phyloP scores from a whole-genome alignment of 331 rosid species.

The Erythrophleum ivorense region DNA sequence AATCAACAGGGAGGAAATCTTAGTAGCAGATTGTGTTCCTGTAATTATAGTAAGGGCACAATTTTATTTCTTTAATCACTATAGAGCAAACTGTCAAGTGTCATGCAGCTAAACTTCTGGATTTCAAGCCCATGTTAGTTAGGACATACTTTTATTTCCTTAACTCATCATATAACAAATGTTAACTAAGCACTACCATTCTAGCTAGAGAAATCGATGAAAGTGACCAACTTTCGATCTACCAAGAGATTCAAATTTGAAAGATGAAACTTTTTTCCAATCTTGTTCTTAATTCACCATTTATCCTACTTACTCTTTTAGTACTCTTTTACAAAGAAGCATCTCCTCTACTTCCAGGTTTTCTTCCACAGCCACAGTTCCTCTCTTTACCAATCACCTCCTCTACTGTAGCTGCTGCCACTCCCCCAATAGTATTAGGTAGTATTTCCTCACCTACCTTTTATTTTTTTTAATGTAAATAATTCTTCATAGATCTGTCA shows the following conservation, averaged over 20 bases:
- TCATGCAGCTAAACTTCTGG: neutral
- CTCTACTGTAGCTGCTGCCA: neutral
- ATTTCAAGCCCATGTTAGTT: neutral
- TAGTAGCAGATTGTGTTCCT: no score
- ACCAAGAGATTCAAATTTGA: neutral
- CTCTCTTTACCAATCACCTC: neutral
- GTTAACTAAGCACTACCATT: neutral
- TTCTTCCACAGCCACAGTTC: neutral
- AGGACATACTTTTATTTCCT: neutral
- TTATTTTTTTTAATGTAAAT: no score
- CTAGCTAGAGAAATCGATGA: neutral
- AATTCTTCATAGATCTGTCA: no score
- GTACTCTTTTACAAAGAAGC: neutral
- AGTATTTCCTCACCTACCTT: no score
- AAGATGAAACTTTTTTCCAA: neutral
- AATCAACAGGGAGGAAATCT: no score
- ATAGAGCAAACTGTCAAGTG: neutral
- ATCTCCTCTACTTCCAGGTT: neutral
- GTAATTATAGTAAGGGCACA: neutral
- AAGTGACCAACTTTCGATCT: neutral
- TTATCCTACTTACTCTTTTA: neutral
- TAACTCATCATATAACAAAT: neutral
- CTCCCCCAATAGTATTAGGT: neutral
- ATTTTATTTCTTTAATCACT: neutral
- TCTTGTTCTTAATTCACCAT: neutral